Evolutionary conservation across 306 rosid genomes (phyloP), one percentile per base, ranked within the genome.

Genomic region (Cucurbita moschata): DNA sequence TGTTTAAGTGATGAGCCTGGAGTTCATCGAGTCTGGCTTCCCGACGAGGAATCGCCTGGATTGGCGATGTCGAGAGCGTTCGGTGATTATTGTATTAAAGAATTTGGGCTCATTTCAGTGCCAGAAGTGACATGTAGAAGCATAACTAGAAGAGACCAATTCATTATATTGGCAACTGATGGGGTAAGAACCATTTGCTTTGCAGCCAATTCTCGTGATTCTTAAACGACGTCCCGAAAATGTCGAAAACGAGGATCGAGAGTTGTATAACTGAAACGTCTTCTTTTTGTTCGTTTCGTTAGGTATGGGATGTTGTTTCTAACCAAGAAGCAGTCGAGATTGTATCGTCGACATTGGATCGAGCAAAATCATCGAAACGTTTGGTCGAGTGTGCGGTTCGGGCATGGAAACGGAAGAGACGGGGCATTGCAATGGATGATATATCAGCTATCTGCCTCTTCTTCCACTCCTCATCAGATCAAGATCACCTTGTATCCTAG

Each of bases 271-370:
- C 12, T n/a, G 16, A 44, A 44, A 54, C 18, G 50, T 35, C 35
- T 10, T 75, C 42, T 67, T 37, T 11, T 50, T 78, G 66, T 68
- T 78, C 6, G 2, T 57, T 57, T 57, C 5, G 18, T 55, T 37
- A 94, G 99, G 96, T 94, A 39, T 94, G 99, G 99, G 99, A 94
- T 83, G 99, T 94, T 7, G 75, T 94, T 30, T 87, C 99, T 2
- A 94, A 91, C 55, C 79, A 94, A 81, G 99, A 94, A 85, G 99
- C 99, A n/a, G 91, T 94, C n/a, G 80, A 89, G 38, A 83, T 94
- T 19, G 86, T 91, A 14, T 80, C 81, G 8, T 84, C 97, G 4
- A 75, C 92, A 23, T 40, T 77, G 1, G 92, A 91, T 37, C 83
- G 76, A 70, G 85, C 83, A 14, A 88, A 87, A 64, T 77, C 96